These are phyloP conservation scores for Blastocystis sp. DNA, from an alignment of 352 stramenopile genomes.

Conservation along the genomic window DNA sequence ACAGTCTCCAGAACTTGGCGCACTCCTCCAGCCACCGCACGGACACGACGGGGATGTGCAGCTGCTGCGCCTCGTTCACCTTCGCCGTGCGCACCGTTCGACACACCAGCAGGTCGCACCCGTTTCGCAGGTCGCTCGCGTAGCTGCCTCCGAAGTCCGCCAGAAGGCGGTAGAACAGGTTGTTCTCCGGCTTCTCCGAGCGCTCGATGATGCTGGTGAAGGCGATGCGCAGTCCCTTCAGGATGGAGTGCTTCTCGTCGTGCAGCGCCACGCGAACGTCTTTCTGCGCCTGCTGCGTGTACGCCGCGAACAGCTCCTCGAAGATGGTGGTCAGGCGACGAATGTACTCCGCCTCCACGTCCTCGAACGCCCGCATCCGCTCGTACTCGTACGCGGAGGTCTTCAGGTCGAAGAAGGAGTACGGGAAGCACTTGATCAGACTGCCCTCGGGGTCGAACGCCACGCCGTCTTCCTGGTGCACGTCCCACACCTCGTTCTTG, in stretches of 20 bases:
- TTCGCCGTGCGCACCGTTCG: slow-evolving; percentile 39
- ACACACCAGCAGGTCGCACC: slow-evolving; percentile 58
- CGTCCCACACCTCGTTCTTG: slow-evolving; percentile 61
- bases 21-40: slow-evolving; percentile 69
- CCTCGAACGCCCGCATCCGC: not conserved
- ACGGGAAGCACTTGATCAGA: slow-evolving; percentile 66
- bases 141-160: slow-evolving; percentile 53
- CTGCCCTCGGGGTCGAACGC: not conserved
- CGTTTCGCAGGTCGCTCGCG: slow-evolving; percentile 33
- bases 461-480: slow-evolving; percentile 16
- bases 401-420: slow-evolving; percentile 65
- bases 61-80: slow-evolving; percentile 52
- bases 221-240: slow-evolving; percentile 37
- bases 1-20: slow-evolving; percentile 62
- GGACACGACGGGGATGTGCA: slow-evolving; percentile 49
- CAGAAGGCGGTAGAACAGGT: slow-evolving; percentile 34
- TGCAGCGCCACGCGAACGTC: not conserved
- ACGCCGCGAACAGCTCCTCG: not conserved
- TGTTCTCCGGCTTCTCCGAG: slow-evolving; percentile 43
- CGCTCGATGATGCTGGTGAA: slow-evolving; percentile 63
- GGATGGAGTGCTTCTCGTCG: not conserved
- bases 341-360: slow-evolving; percentile 55
- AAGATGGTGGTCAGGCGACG: slow-evolving; percentile 46
- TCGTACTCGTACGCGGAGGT: slow-evolving; percentile 8
- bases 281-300: not conserved